Base-by-base conservation (phyloP, 129 eudicot genomes). In the Tagetes patula region DNA sequence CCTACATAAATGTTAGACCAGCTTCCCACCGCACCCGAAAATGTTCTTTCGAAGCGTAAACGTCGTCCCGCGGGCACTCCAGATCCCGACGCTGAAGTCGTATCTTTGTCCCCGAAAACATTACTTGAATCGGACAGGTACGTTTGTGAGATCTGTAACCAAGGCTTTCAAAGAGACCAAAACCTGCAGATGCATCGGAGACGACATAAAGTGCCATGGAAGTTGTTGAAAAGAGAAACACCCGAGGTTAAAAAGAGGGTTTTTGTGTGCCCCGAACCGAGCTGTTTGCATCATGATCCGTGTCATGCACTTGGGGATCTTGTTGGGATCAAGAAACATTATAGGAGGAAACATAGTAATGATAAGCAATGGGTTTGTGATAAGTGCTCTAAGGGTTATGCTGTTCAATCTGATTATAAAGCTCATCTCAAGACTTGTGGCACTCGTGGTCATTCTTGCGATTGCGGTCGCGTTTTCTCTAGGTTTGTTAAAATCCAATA, bases 21-120 rank as follows among this genome's bases (percentile, higher is more conserved):
- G 27, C 27, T 20, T 20, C 27, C 84, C 54, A 79, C 75, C 79
- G 79, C 81, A 37, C 82, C 87, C 31, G 91, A 82, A 75, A 82
- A 80, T 50, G 79, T 60, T 39, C 75, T 71, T 69, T 41, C 82
- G 41, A 74, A 56, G 74, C 84, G 84, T 69, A 61, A 89, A 63
- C 61, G 96, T 38, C 79, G 91, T 3, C 96, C 96, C 0, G 96
- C 96, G 14, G 96, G 96, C 9, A 89, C 96, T 30, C 96, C 96
- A 78, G 96, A 89, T 89, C 96, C 96, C 27, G 96, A 89, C 77
- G 96, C 96, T 12, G 92, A 89, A 43, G 96, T 89, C n/a, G 96
- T 89, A 32, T 86, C 91, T 14, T 83, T 89, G 31, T 84, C 96
- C 7, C 92, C 96, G 2, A 84, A 83, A 72, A 89, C 88, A 47